A percentile compares a stretch with the other conserved stretches of the same genome.
These are phyloP conservation scores for Thalia dealbata DNA, from an alignment of 176 grass and related monocot genomes.

Conservation along the genomic window DNA sequence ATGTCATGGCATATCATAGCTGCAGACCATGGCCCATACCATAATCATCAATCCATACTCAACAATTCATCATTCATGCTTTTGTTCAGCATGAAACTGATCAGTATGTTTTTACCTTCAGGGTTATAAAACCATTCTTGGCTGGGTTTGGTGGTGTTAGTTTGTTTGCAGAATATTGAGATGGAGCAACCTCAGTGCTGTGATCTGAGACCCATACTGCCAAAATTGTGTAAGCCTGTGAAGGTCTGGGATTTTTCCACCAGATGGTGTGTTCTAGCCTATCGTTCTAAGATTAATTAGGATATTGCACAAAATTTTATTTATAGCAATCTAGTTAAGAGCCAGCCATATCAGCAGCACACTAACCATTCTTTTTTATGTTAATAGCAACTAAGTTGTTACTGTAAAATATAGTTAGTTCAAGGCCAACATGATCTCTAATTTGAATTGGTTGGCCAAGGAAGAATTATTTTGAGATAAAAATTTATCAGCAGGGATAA, in stretches of 20 bases:
- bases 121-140: not conserved
- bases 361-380: too few relatives aligned
- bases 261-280: not conserved
- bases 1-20: constrained; percentile 8
- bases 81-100: constrained; percentile 10
- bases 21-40: not conserved
- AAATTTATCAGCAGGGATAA: not conserved
- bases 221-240: not conserved
- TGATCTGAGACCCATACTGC: not conserved
- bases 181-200: not conserved
- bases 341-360: too few relatives aligned
- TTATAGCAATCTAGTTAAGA: too few relatives aligned
- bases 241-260: not conserved
- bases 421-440: too few relatives aligned
- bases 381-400: too few relatives aligned
- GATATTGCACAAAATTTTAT: too few relatives aligned
- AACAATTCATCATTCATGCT: constrained; percentile 14
- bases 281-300: not conserved
- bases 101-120: constrained; percentile 7
- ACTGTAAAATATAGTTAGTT: too few relatives aligned
- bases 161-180: constrained; percentile 5
- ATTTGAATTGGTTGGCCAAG: too few relatives aligned
- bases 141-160: constrained; percentile 7
- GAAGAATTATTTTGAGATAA: not conserved
- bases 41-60: constrained; percentile 1